Conservation (phyloP, 2,329 filamentous ascomycete species). For the Exophiala sp. region DNA sequence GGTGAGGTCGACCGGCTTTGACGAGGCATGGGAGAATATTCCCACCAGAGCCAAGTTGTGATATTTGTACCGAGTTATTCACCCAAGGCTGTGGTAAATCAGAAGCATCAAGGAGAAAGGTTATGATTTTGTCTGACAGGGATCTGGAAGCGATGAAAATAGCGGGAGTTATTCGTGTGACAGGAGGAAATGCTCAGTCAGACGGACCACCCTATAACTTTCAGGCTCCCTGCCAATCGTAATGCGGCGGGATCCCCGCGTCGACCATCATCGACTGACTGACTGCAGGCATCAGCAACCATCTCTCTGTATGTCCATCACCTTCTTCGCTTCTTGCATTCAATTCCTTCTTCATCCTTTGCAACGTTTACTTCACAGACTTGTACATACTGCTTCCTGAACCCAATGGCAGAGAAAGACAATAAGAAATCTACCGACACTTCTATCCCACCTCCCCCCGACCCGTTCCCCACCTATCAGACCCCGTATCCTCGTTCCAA, state of each 20-base stretch:
- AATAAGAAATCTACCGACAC: constrained; percentile 4
- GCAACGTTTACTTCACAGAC: not conserved
- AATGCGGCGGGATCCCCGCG: not conserved
- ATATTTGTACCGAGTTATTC: too few relatives aligned
- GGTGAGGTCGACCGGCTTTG: constrained; percentile 40
- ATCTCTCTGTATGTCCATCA: not conserved
- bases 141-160: too few relatives aligned
- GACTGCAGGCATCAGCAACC: not conserved
- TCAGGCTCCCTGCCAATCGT: not conserved
- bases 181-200: too few relatives aligned
- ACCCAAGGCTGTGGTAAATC: too few relatives aligned
- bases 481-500: constrained; percentile 27
- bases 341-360: not conserved
- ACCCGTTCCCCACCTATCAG: constrained; percentile 29
- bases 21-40: constrained; percentile 37
- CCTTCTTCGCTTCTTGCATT: not conserved
- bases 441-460: constrained; percentile 25
- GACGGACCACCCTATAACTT: too few relatives aligned
- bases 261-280: not conserved
- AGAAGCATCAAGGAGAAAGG: too few relatives aligned
- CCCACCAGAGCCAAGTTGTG: constrained; percentile 26
- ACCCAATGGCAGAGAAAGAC: constrained; percentile 30
- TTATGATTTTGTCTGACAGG: too few relatives aligned
- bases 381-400: not conserved
- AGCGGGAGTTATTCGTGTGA: too few relatives aligned